phyloP scores from a whole-genome alignment of 257 asterid genomes.

The Solanum corneliomulleri region DNA sequence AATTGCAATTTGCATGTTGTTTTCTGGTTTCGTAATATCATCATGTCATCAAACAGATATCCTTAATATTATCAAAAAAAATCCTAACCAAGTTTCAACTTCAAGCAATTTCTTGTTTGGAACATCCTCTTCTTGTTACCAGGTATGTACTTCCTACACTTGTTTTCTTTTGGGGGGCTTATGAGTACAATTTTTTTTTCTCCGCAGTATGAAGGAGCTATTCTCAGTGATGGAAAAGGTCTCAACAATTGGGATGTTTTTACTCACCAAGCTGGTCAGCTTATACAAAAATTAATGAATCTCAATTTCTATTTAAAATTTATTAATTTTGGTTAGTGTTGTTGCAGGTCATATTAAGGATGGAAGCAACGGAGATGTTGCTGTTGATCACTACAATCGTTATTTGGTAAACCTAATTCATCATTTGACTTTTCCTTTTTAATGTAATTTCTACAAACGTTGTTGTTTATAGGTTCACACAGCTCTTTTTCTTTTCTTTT shows the following conservation, averaged over 20 bases:
- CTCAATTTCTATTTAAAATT: too few species aligned
- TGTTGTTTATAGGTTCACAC: too few species aligned
- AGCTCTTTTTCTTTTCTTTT: too few species aligned
- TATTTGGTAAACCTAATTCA: constrained; percentile 16
- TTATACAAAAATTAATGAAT: not conserved
- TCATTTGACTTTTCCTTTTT: not conserved
- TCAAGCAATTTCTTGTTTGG: constrained; percentile 38
- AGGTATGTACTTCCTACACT: constrained; percentile 9
- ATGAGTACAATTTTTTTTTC: not conserved
- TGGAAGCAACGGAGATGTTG: constrained; percentile 41
- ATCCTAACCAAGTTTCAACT: constrained; percentile 2
- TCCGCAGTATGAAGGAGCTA: constrained; percentile 38
- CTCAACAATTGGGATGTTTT: constrained; percentile 39
- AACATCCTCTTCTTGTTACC: constrained; percentile 61
- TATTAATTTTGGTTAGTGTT: not conserved
- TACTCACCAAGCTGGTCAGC: constrained; percentile 24
- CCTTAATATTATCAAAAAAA: constrained; percentile 1
- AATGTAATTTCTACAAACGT: not conserved
- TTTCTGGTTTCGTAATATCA: not conserved
- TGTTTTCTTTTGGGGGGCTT: not conserved
- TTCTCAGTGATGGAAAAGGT: constrained; percentile 32
- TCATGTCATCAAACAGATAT: not conserved
- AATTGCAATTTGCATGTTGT: not conserved
- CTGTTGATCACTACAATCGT: constrained; percentile 43
- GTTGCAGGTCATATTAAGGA: constrained; percentile 27